Evolutionary conservation across 129 eudicot species (phyloP).

Genomic region (Glebionis coronaria): DNA sequence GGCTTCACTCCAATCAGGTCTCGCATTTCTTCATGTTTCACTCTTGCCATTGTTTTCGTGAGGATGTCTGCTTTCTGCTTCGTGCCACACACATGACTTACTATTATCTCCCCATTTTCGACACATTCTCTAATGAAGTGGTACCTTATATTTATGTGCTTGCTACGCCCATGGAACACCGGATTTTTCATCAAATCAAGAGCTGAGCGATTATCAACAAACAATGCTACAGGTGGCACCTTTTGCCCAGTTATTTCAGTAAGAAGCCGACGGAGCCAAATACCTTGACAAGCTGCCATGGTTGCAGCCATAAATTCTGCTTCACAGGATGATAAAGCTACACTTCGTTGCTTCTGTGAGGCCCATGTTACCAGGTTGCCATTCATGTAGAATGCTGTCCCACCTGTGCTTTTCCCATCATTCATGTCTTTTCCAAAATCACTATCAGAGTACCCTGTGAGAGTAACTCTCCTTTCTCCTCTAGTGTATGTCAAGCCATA

Average conservation of each 20-base stretch:
- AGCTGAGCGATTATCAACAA: background rate
- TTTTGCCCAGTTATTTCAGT: background rate
- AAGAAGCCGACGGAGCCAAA: background rate
- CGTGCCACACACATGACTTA: background rate
- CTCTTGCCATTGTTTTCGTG: background rate
- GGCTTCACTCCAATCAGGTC: too few species aligned
- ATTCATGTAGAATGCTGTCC: too few species aligned
- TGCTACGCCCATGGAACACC: background rate
- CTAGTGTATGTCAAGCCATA: background rate
- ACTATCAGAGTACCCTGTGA: background rate
- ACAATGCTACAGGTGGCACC: too few species aligned
- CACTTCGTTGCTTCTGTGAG: too few species aligned
- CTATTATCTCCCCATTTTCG: background rate
- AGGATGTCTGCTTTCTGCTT: background rate
- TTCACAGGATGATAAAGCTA: too few species aligned
- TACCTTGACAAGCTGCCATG: background rate
- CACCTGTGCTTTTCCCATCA: too few species aligned
- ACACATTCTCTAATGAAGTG: background rate
- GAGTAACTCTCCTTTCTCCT: too few species aligned
- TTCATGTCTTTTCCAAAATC: background rate
- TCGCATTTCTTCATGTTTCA: too few species aligned
- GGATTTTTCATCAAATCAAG: background rate
- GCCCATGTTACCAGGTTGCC: too few species aligned
- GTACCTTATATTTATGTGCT: background rate
- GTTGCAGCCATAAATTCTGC: too few species aligned